A percentile compares a stretch with the other conserved stretches of the same genome.
Evolutionary conservation across 2,329 filamentous ascomycete species (phyloP).

Genomic region (Diaporthe sp.): DNA sequence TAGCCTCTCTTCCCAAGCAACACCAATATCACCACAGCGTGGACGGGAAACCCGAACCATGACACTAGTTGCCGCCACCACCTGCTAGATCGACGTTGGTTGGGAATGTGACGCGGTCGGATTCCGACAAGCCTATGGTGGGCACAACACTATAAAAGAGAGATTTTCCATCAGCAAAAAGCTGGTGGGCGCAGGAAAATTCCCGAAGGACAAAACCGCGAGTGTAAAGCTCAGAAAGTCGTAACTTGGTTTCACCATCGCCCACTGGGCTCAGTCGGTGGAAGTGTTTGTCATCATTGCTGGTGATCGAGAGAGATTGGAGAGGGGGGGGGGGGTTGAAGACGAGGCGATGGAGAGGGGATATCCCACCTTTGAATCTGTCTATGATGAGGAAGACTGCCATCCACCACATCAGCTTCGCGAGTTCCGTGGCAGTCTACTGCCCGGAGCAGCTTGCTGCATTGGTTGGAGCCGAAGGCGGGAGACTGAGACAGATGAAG

Average conservation of each 20-base stretch:
- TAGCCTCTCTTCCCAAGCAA: too few species aligned
- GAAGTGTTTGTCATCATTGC: neutral
- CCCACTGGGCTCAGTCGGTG: neutral
- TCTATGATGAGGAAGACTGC: neutral
- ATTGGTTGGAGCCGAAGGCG: neutral
- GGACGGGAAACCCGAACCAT: neutral
- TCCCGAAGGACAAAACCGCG: slow-evolving; percentile 21
- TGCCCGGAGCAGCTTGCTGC: slow-evolving; percentile 1
- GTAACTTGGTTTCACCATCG: neutral
- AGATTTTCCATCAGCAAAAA: slow-evolving; percentile 17
- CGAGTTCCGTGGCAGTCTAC: neutral
- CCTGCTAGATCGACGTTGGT: neutral
- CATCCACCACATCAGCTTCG: neutral
- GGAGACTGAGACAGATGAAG: neutral
- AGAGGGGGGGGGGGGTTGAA: neutral
- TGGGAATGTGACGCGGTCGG: neutral
- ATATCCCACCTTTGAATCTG: neutral
- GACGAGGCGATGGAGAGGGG: neutral
- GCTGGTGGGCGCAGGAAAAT: slow-evolving; percentile 20
- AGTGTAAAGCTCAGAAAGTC: neutral
- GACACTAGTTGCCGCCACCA: neutral
- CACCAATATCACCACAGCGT: too few species aligned
- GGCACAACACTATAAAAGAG: neutral
- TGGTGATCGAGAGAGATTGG: neutral
- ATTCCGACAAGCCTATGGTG: neutral